A percentile compares a stretch with the other conserved stretches of the same genome.
Evolutionary conservation across 2,329 filamentous ascomycete genomes (phyloP).

Genomic region (Macrophomina pseudophaseolina): DNA sequence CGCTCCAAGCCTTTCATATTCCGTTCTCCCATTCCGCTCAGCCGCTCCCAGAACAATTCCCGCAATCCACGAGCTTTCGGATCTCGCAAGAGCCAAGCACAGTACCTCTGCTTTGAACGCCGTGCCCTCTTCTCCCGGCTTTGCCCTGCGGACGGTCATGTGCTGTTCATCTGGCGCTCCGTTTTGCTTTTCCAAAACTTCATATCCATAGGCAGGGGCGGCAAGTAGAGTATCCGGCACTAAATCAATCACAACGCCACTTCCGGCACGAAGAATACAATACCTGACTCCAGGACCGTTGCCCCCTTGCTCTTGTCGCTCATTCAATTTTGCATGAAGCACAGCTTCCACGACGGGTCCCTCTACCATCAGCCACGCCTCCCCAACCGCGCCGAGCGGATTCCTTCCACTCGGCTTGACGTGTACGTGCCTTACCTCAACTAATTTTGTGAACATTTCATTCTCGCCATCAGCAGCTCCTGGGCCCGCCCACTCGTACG

Average conservation of each 20-base stretch:
- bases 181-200: neutral
- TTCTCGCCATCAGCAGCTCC: neutral
- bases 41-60: conserved; percentile 38
- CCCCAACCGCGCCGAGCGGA: conserved; percentile 35
- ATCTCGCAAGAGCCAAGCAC: conserved; percentile 36
- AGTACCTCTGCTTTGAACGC: conserved; percentile 36
- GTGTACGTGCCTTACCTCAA: conserved; percentile 23
- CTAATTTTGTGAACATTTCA: conserved; percentile 30
- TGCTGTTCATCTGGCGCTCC: conserved; percentile 28
- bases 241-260: conserved; percentile 35
- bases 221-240: conserved; percentile 38
- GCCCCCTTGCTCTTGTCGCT: neutral
- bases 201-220: neutral
- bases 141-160: conserved; percentile 32
- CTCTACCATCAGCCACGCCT: conserved; percentile 34
- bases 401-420: conserved; percentile 34
- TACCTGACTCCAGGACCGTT: conserved; percentile 28
- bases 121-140: neutral
- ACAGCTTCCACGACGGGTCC: conserved; percentile 33
- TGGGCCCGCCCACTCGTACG: conserved; percentile 32
- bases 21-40: neutral
- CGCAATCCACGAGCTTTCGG: conserved; percentile 33
- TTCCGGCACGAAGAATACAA: conserved; percentile 34
- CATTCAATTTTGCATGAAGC: conserved; percentile 29
- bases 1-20: conserved; percentile 38